A percentile compares a stretch with the other conserved stretches of the same genome.
Conservation (phyloP, 495 filamentous ascomycete species). For the Bombardia bombarda region DNA sequence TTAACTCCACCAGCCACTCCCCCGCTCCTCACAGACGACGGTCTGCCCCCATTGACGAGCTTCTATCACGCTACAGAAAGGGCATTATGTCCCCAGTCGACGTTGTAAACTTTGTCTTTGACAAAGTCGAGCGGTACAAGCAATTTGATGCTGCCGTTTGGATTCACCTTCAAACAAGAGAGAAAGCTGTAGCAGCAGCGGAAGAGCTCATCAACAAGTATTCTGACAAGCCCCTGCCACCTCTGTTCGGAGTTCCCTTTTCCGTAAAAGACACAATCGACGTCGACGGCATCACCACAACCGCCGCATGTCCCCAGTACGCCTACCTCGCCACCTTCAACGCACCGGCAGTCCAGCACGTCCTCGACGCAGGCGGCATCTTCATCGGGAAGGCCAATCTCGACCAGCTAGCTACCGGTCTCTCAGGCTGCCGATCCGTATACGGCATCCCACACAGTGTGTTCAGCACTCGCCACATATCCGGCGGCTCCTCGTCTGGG, state of each 20-base stretch:
- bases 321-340: slow-evolving; percentile 38
- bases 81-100: slow-evolving; percentile 21
- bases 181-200: slow-evolving; percentile 34
- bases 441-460: slow-evolving; percentile 49
- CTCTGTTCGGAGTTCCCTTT: slow-evolving; percentile 58
- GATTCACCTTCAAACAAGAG: slow-evolving; percentile 39
- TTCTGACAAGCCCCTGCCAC: slow-evolving; percentile 40
- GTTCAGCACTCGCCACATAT: slow-evolving; percentile 38
- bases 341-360: slow-evolving; percentile 27
- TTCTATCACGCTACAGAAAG: slow-evolving; percentile 27
- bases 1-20: slow-evolving; percentile 27
- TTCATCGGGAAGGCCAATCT: slow-evolving; percentile 62
- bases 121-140: slow-evolving; percentile 38
- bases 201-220: slow-evolving; percentile 34
- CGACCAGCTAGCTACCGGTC: slow-evolving; percentile 63
- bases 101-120: slow-evolving; percentile 31
- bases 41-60: slow-evolving; percentile 24
- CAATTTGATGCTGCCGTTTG: slow-evolving; percentile 44
- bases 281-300: slow-evolving; percentile 48
- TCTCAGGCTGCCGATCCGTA: slow-evolving; percentile 51
- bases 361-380: slow-evolving; percentile 46
- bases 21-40: slow-evolving; percentile 14
- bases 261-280: slow-evolving; percentile 60
- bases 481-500: slow-evolving; percentile 57
- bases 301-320: slow-evolving; percentile 49